Conservation (phyloP, 257 asterid species). For the Thymus mandschuricus region DNA sequence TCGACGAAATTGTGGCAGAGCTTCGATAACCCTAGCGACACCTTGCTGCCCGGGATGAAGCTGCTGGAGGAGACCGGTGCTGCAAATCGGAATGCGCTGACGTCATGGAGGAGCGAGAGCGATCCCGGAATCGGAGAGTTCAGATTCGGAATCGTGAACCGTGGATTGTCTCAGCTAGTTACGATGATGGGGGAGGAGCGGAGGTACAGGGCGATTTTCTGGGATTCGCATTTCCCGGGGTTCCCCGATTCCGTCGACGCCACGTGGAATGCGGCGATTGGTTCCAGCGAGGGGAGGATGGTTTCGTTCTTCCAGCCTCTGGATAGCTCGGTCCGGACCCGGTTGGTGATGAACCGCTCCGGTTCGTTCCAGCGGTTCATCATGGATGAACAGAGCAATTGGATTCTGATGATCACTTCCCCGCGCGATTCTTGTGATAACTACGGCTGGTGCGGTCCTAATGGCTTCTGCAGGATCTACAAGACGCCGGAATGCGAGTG, state of each 20-base stretch:
- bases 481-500: conserved; percentile 42
- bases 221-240: conserved; percentile 29
- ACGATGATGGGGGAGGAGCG: background rate
- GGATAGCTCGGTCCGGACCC: background rate
- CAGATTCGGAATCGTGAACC: conserved; percentile 16
- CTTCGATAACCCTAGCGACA: conserved; percentile 22
- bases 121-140: conserved; percentile 32
- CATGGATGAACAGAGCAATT: conserved; percentile 23
- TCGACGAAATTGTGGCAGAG: conserved; percentile 27
- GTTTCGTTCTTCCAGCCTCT: background rate
- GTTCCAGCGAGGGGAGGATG: conserved; percentile 11
- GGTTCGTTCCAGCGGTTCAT: conserved; percentile 25
- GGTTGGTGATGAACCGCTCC: conserved; percentile 18
- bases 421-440: conserved; percentile 44
- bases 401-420: conserved; percentile 14
- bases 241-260: background rate
- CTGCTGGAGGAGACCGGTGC: conserved; percentile 23
- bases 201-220: conserved; percentile 16
- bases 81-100: background rate
- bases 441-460: conserved; percentile 44
- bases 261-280: background rate
- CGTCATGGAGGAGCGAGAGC: conserved; percentile 30
- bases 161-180: conserved; percentile 25
- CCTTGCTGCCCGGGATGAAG: conserved; percentile 30
- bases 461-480: conserved; percentile 36